phyloP scores from a whole-genome alignment of 2,329 filamentous ascomycete genomes.

The Stenocarpella maydis region DNA sequence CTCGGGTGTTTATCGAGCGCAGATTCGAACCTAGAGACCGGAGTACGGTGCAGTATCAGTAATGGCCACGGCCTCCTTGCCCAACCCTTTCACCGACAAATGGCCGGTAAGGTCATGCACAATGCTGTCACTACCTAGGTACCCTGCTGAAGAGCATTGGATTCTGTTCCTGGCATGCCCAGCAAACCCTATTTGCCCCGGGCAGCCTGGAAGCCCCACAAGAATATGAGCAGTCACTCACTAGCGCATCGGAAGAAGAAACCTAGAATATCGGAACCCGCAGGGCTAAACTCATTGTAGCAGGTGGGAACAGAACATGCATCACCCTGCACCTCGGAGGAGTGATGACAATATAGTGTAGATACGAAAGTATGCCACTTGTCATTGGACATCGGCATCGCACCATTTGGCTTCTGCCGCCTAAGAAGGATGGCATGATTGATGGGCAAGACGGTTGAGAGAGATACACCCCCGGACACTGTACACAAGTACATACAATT shows the following conservation, averaged over 20 bases:
- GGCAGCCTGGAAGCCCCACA: neutral
- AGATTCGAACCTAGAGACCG: no score
- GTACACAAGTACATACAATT: no score
- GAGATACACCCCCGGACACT: neutral
- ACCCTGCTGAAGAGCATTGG: neutral
- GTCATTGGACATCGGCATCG: slow-evolving; percentile 3
- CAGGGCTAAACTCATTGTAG: slow-evolving; percentile 13
- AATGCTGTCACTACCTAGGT: no score
- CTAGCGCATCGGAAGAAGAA: slow-evolving; percentile 4
- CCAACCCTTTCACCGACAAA: no score
- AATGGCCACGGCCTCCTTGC: no score
- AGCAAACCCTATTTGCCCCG: neutral
- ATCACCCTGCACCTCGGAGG: neutral
- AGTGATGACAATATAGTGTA: slow-evolving; percentile 25
- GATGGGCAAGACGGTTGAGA: neutral
- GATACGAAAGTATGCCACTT: neutral
- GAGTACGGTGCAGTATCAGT: no score
- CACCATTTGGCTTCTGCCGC: neutral
- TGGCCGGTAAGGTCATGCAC: no score
- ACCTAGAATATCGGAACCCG: neutral
- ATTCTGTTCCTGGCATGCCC: slow-evolving; percentile 4
- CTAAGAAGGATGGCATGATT: neutral
- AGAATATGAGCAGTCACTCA: neutral
- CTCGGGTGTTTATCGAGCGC: no score
- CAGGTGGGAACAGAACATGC: neutral